phyloP scores from a whole-genome alignment of 1,284 basidiomycete genomes.

The Trametes versicolor region DNA sequence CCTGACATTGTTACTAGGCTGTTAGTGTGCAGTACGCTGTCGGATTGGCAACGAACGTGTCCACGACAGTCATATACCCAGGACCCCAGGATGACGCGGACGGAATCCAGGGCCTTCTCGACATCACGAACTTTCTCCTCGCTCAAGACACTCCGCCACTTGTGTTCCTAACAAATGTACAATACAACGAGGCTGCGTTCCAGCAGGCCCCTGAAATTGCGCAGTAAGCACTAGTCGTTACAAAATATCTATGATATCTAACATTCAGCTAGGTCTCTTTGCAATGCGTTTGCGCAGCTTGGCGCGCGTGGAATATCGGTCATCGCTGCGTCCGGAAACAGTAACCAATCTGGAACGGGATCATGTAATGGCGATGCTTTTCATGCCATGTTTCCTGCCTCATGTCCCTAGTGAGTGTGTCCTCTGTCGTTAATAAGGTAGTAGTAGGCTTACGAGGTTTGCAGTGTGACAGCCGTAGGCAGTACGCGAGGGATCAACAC shows the following conservation, averaged over 20 bases:
- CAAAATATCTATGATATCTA: too few relatives aligned
- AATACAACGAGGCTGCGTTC: too few relatives aligned
- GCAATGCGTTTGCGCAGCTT: slow-evolving; percentile 48
- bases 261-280: slow-evolving; percentile 23
- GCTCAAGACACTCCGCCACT: slow-evolving; percentile 42
- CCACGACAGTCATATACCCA: too few relatives aligned
- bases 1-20: too few relatives aligned
- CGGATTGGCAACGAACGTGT: too few relatives aligned
- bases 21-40: too few relatives aligned
- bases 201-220: too few relatives aligned
- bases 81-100: slow-evolving; percentile 13
- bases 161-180: slow-evolving; percentile 33
- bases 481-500: slow-evolving; percentile 54
- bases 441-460: not conserved
- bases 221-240: too few relatives aligned
- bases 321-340: slow-evolving; percentile 70
- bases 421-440: not conserved
- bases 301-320: slow-evolving; percentile 64
- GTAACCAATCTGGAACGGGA: too few relatives aligned
- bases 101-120: slow-evolving; percentile 37
- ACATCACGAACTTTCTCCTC: slow-evolving; percentile 44
- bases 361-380: slow-evolving; percentile 72
- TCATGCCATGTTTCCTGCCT: slow-evolving; percentile 75
- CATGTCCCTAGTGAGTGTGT: slow-evolving; percentile 57
- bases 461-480: slow-evolving; percentile 67